A percentile compares a stretch with the other conserved stretches of the same genome.
These are phyloP conservation scores for Wickerhamomyces queroliae DNA, from an alignment of 805 yeast species.

Conservation along the genomic window DNA sequence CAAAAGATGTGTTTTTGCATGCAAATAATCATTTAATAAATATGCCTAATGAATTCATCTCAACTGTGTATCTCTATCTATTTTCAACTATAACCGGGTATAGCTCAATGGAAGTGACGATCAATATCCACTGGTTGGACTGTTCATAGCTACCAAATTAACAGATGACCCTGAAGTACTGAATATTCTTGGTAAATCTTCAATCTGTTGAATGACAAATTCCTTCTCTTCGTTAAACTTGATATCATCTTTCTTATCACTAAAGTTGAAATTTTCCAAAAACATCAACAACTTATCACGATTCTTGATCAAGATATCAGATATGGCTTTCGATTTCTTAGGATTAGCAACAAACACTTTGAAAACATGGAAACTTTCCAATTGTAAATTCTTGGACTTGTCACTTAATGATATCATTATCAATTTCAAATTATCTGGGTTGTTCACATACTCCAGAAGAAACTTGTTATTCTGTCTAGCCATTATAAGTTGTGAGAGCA, in stretches of 20 bases:
- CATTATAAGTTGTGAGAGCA: slow-evolving; percentile 67
- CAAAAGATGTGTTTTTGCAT: neutral
- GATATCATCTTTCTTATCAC: slow-evolving; percentile 53
- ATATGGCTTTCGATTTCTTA: slow-evolving; percentile 69
- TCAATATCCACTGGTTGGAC: neutral
- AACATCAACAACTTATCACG: slow-evolving; percentile 69
- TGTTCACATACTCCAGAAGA: slow-evolving; percentile 73
- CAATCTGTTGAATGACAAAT: slow-evolving; percentile 72
- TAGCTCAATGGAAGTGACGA: neutral
- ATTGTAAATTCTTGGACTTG: slow-evolving; percentile 81
- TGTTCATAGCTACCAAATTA: neutral
- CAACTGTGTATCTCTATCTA: no score
- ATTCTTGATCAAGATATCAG: slow-evolving; percentile 80
- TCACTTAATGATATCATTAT: slow-evolving; percentile 85
- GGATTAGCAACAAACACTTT: slow-evolving; percentile 97
- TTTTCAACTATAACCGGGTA: no score
- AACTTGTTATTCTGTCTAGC: slow-evolving; percentile 64
- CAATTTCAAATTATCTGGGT: slow-evolving; percentile 76
- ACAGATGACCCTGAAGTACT: slow-evolving; percentile 12
- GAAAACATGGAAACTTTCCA: slow-evolving; percentile 89
- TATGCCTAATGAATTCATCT: no score
- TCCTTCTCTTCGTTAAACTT: slow-evolving; percentile 73
- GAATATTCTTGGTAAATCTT: slow-evolving; percentile 57
- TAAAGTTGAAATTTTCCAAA: slow-evolving; percentile 58
- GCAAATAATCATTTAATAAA: neutral